Percentiles rank a stretch among this genome's conserved stretches.
These are phyloP conservation scores for Neonectria hederae DNA, from an alignment of 2,329 filamentous ascomycete species.

Conservation along the genomic window DNA sequence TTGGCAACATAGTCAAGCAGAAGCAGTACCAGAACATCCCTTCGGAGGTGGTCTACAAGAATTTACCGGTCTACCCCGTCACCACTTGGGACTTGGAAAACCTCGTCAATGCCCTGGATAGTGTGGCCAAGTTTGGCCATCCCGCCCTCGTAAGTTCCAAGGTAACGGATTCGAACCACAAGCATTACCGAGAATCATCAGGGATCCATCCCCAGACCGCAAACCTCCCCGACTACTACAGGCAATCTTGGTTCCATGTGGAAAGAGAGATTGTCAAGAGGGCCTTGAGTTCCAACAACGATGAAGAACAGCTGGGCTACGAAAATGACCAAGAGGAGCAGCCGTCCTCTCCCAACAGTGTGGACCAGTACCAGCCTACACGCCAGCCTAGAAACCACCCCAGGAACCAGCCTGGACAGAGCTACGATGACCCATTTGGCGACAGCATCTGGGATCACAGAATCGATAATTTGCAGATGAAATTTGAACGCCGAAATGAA, in stretches of 20 bases:
- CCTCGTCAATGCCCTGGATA: background rate
- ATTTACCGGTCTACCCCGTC: background rate
- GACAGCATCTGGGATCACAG: no score
- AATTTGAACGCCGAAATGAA: no score
- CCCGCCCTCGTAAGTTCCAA: background rate
- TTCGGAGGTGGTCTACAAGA: background rate
- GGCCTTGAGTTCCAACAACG: background rate
- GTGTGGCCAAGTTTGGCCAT: background rate
- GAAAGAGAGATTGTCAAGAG: background rate
- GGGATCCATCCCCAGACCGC: background rate
- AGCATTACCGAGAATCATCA: background rate
- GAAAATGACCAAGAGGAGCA: no score
- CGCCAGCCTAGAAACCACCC: no score
- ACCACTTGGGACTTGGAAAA: background rate
- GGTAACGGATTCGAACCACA: background rate
- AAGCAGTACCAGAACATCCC: background rate
- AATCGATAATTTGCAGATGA: no score
- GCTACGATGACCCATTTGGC: no score
- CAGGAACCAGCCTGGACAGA: no score
- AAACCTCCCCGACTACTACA: background rate
- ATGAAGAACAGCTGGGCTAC: no score
- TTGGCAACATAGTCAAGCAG: background rate
- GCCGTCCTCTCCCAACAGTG: background rate
- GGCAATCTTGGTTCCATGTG: background rate
- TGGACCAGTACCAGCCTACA: no score